Conservation (phyloP, 2,329 filamentous ascomycete genomes). For the Leptographium wingfieldii region DNA sequence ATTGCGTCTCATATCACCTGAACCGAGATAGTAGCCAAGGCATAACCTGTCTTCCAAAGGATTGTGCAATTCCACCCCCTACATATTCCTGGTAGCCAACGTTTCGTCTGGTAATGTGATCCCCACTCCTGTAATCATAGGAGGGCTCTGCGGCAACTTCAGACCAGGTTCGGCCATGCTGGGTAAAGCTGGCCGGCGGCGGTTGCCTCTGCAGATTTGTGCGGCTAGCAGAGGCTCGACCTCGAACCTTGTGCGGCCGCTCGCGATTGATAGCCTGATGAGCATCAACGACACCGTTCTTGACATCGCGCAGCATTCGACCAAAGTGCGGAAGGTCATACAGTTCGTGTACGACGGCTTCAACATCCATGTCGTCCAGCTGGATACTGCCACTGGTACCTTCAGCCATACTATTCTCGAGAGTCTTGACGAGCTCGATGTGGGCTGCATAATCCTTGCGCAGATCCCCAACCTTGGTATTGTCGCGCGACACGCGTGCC, state of each 20-base stretch:
- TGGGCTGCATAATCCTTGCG: constrained; percentile 13
- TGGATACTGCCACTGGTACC: not conserved
- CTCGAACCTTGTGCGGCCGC: constrained; percentile 3
- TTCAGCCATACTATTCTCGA: constrained; percentile 6
- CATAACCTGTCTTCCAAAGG: no score
- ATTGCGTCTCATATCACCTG: no score
- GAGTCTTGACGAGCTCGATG: constrained; percentile 13
- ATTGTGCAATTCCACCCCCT: no score
- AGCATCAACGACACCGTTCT: not conserved
- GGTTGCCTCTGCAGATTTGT: not conserved
- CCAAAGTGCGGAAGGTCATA: constrained; percentile 5
- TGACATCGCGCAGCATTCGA: constrained; percentile 1
- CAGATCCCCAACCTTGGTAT: constrained; percentile 13
- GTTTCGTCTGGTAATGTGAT: no score
- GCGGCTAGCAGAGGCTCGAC: no score
- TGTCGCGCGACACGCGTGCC: constrained; percentile 16
- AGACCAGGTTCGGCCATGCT: not conserved
- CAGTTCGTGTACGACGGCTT: not conserved
- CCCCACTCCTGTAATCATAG: no score
- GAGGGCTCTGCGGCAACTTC: no score
- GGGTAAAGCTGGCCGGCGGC: not conserved
- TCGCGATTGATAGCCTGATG: constrained; percentile 5
- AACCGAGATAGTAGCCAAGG: no score
- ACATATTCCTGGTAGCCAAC: no score
- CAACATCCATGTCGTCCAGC: constrained; percentile 2